Conservation (phyloP, 1,284 basidiomycete species). For the Pseudozyma hubeiensis region DNA sequence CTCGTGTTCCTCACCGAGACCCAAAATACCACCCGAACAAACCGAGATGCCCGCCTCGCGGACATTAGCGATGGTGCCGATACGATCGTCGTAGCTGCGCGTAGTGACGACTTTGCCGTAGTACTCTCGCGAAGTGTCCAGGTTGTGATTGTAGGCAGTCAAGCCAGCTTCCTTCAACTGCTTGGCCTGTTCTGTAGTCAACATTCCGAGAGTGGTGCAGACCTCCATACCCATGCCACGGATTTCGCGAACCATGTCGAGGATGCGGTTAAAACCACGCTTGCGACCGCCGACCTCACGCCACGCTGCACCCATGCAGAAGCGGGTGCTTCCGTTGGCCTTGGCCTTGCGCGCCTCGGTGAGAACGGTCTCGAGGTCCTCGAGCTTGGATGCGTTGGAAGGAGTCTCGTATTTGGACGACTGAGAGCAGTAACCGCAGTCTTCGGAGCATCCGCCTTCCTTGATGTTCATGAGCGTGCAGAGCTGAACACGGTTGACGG, state of each 20-base stretch:
- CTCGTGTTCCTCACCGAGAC: conserved; percentile 88
- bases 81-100: conserved; percentile 90
- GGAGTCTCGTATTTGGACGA: conserved; percentile 90
- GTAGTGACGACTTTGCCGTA: conserved; percentile 96
- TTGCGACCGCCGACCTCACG: conserved; percentile 92
- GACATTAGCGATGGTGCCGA: conserved; percentile 89
- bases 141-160: conserved; percentile 98
- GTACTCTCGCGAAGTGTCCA: conserved; percentile 96
- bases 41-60: conserved; percentile 95
- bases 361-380: conserved; percentile 92
- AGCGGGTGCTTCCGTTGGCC: conserved; percentile 93
- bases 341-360: conserved; percentile 83
- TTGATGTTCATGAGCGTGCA: conserved; percentile 99
- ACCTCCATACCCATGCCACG: conserved; percentile 75
- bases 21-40: conserved; percentile 95
- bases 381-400: conserved; percentile 86
- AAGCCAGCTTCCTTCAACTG: conserved; percentile 90
- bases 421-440: conserved; percentile 99
- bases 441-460: conserved; percentile 87
- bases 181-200: conserved; percentile 89
- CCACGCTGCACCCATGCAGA: conserved; percentile 99
- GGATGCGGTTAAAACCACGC: conserved; percentile 91
- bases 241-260: conserved; percentile 84
- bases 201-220: conserved; percentile 97
- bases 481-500: conserved; percentile 89